These are phyloP conservation scores for Cryptococcus neoformans DNA, from an alignment of 1,284 basidiomycete species.

Conservation along the genomic window DNA sequence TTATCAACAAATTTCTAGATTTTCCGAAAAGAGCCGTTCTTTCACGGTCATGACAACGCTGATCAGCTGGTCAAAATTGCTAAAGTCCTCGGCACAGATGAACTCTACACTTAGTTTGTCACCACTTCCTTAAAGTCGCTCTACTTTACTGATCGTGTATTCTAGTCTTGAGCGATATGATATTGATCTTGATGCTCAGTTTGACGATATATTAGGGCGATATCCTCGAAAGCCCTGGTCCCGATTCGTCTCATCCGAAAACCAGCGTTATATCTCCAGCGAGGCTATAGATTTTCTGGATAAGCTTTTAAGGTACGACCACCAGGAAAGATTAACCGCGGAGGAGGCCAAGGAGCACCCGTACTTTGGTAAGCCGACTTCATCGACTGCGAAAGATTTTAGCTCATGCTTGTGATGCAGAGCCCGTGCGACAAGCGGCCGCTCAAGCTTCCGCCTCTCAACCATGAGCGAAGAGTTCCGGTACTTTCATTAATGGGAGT, in stretches of 20 bases:
- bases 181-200: constrained; percentile 86
- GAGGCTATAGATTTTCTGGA: constrained; percentile 97
- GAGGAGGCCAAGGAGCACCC: constrained; percentile 82
- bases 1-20: constrained; percentile 59
- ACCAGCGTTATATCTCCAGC: constrained; percentile 95
- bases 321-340: constrained; percentile 94
- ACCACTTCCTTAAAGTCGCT: not conserved
- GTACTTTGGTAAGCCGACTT: constrained; percentile 69
- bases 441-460: not conserved
- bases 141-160: constrained; percentile 8
- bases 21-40: constrained; percentile 99
- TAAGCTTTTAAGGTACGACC: constrained; percentile 90
- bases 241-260: constrained; percentile 86
- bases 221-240: constrained; percentile 94
- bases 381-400: not conserved
- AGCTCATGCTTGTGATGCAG: constrained; percentile 1
- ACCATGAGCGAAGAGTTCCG: not conserved
- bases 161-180: constrained; percentile 79
- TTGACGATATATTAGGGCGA: constrained; percentile 84
- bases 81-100: constrained; percentile 96
- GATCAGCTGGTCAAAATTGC: constrained; percentile 98
- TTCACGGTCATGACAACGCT: constrained; percentile 99
- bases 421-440: constrained; percentile 29
- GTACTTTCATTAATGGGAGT: too few species aligned
- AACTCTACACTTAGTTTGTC: constrained; percentile 65